Conservation (phyloP, 2,329 filamentous ascomycete species). For the Colletotrichum sp. region DNA sequence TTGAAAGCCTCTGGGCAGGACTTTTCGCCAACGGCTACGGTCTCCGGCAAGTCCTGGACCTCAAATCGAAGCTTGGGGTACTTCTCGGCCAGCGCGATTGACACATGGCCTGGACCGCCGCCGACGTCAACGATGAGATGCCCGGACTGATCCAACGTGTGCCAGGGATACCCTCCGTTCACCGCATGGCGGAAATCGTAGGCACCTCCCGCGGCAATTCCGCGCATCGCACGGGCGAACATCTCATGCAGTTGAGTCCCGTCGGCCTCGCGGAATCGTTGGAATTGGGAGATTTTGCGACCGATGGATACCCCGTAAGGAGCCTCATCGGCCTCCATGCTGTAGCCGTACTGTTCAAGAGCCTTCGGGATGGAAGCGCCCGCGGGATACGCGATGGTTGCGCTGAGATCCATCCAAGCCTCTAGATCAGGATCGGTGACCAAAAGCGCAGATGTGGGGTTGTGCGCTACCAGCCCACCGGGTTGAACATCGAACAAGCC, state of each 20-base stretch:
- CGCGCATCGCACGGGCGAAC: conserved; percentile 7
- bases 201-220: neutral
- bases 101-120: conserved; percentile 35
- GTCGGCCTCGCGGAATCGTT: neutral
- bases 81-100: conserved; percentile 32
- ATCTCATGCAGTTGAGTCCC: neutral
- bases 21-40: conserved; percentile 12
- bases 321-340: neutral
- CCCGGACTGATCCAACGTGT: neutral
- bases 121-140: conserved; percentile 37
- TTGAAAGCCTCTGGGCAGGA: conserved; percentile 1
- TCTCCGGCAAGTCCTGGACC: conserved; percentile 31
- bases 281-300: neutral
- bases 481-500: neutral
- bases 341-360: neutral
- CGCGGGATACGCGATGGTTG: neutral
- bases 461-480: neutral
- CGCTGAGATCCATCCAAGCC: conserved; percentile 1
- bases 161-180: neutral
- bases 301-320: neutral
- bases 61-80: conserved; percentile 33
- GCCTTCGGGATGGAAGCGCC: neutral
- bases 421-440: neutral
- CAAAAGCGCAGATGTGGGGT: neutral
- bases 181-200: neutral